These are phyloP conservation scores for Stemphylium vesicarium DNA, from an alignment of 2,329 filamentous ascomycete species.

Conservation along the genomic window DNA sequence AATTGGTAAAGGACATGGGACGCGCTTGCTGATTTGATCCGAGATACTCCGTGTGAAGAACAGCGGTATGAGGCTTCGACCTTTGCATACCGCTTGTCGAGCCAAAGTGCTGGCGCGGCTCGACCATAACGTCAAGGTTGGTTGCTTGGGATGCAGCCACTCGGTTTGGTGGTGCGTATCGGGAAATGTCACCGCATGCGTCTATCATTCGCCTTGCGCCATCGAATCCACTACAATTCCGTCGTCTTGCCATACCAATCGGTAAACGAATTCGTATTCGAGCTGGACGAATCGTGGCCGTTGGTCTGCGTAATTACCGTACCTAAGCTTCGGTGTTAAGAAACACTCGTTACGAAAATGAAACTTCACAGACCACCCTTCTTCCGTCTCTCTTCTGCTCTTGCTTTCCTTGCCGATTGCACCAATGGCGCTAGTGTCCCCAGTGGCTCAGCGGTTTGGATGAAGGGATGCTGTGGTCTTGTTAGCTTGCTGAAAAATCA, in stretches of 20 bases:
- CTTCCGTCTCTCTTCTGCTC: conserved; percentile 73
- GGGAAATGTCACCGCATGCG: conserved; percentile 2
- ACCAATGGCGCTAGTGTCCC: conserved; percentile 85
- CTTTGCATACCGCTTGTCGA: conserved; percentile 16
- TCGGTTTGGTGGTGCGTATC: conserved; percentile 2
- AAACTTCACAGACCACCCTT: conserved; percentile 53
- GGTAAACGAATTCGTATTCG: conserved; percentile 34
- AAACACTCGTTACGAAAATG: conserved; percentile 28
- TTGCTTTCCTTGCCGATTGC: conserved; percentile 80
- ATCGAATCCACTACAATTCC: conserved; percentile 12
- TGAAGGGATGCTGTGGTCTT: conserved; percentile 53
- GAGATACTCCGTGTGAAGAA: conserved; percentile 13
- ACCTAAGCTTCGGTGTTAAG: conserved; percentile 36
- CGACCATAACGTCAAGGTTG: neutral
- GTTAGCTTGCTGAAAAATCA: conserved; percentile 13
- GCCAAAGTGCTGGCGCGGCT: conserved; percentile 10
- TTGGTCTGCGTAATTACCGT: conserved; percentile 25
- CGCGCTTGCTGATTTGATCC: conserved; percentile 18
- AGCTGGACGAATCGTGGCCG: conserved; percentile 22
- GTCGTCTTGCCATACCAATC: conserved; percentile 38
- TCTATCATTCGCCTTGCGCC: conserved; percentile 2
- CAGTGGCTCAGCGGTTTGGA: conserved; percentile 59
- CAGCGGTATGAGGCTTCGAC: conserved; percentile 17
- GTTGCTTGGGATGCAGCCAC: conserved; percentile 3
- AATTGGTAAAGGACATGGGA: conserved; percentile 10